phyloP scores from a whole-genome alignment of 176 grass and related monocot species.

The Musa schizocarpa region DNA sequence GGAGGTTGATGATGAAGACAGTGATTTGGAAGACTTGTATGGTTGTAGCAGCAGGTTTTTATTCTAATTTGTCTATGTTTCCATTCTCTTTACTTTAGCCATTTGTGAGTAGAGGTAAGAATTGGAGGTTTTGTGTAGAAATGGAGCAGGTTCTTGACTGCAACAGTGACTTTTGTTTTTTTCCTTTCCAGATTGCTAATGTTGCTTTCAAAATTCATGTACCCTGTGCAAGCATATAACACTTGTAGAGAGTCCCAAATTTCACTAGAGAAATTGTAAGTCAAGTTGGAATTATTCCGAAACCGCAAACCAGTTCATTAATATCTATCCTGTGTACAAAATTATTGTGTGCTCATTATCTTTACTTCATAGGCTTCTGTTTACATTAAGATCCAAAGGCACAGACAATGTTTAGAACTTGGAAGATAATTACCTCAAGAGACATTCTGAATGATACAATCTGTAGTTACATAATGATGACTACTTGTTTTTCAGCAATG shows the following conservation, averaged over 20 bases:
- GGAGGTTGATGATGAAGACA: slow-evolving; percentile 89
- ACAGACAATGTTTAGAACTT: not conserved
- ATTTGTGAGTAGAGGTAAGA: not conserved
- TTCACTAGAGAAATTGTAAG: not conserved
- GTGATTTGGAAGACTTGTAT: slow-evolving; percentile 90
- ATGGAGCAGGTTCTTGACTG: not conserved
- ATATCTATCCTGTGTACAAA: not conserved
- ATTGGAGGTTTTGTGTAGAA: not conserved
- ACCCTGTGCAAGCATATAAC: not conserved
- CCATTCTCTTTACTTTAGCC: not conserved
- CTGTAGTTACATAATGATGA: not conserved
- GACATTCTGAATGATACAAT: not conserved
- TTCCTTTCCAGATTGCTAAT: not conserved
- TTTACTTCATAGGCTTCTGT: not conserved
- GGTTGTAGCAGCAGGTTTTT: slow-evolving; percentile 86
- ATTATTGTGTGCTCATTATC: not conserved
- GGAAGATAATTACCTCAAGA: no score
- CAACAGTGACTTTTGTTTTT: not conserved
- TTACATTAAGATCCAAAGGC: not conserved
- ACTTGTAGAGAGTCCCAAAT: not conserved
- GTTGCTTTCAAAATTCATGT: no score
- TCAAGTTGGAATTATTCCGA: no score
- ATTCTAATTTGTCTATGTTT: not conserved
- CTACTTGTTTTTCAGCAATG: not conserved
- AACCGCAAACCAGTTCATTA: not conserved